Evolutionary conservation across 2,329 filamentous ascomycete species (phyloP), one percentile per base, ranked within the genome.

Genomic region (Drechslerella coelobrocha): DNA sequence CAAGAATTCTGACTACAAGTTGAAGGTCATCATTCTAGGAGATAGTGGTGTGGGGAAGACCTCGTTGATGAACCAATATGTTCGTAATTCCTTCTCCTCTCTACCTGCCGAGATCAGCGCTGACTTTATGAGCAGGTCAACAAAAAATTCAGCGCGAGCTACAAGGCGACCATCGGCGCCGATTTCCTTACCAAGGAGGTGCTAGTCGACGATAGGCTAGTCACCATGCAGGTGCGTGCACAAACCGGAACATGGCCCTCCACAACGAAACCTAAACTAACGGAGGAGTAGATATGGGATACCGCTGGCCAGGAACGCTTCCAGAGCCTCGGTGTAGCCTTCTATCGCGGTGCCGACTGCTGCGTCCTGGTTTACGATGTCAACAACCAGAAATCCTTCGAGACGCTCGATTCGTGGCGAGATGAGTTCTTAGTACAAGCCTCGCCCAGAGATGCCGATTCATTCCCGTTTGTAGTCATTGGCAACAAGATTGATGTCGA

Each of bases 21-120:
- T 71, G 39, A 71, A 97, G 93, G 92, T 99, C 78, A 99, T 99
- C 78, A 97, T 99, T 82, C 88, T 99, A 76, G 94, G 94, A 77
- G 94, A 99, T 81, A 97, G 93, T 81, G 94, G 94, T 82, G 94
- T 99, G 73, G 94, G 94, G 80, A 99, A 99, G 86, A 99, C 94
- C 72, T 97, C 92, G 81, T 88, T 99, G 86, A 99, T 99, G 94
- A 99, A 99, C 83, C 94, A 99, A 97, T 99, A 97, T 90, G 94
- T 97, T 87, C 80, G 90, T 77, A 63, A 51, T 4, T 21, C 63
- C 73, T 73, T 53, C 57, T 29, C 29, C 59, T 53, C 1, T 61
- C 68, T 48, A 43, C 47, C 41, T 34, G 53, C 34, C 29, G 14
- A 14, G 27, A n/a, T 51, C 14, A 23, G 6, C 10, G 9, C 24